Evolutionary conservation across 768 basidiomycete species (phyloP).

Genomic region (Candolleomyces efflorescens): DNA sequence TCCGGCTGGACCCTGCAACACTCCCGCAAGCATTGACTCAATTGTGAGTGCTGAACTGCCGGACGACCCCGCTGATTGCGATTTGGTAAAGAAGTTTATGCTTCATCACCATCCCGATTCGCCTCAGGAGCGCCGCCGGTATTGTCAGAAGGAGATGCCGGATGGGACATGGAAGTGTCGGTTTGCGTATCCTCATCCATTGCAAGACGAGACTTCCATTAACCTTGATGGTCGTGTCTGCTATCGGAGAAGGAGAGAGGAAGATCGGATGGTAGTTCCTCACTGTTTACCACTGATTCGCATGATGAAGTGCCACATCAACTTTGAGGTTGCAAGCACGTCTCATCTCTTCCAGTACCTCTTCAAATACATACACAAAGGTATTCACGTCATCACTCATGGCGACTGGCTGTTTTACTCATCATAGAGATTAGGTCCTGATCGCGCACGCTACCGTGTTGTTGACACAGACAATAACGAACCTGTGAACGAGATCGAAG

Average conservation of each 20-base stretch:
- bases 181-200: constrained; percentile 16
- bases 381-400: constrained; percentile 10
- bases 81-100: constrained; percentile 27
- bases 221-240: constrained; percentile 22
- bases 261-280: constrained; percentile 26
- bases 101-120: constrained; percentile 26
- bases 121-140: constrained; percentile 11
- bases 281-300: constrained; percentile 20
- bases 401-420: background rate
- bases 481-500: constrained; percentile 26
- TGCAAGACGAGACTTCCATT: constrained; percentile 19
- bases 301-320: constrained; percentile 31
- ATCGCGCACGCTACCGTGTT: background rate
- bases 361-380: constrained; percentile 38
- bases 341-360: constrained; percentile 33
- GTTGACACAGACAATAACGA: constrained; percentile 11
- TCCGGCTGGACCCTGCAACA: constrained; percentile 14
- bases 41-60: constrained; percentile 33
- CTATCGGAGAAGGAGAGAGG: constrained; percentile 18
- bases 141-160: constrained; percentile 14
- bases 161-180: constrained; percentile 18
- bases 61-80: constrained; percentile 16
- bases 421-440: constrained; percentile 11
- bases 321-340: constrained; percentile 26
- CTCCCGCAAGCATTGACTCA: constrained; percentile 23